Evolutionary conservation across 2,329 filamentous ascomycete genomes (phyloP), one percentile per base, ranked within the genome.

Genomic region (Paecilomyces sp.): DNA sequence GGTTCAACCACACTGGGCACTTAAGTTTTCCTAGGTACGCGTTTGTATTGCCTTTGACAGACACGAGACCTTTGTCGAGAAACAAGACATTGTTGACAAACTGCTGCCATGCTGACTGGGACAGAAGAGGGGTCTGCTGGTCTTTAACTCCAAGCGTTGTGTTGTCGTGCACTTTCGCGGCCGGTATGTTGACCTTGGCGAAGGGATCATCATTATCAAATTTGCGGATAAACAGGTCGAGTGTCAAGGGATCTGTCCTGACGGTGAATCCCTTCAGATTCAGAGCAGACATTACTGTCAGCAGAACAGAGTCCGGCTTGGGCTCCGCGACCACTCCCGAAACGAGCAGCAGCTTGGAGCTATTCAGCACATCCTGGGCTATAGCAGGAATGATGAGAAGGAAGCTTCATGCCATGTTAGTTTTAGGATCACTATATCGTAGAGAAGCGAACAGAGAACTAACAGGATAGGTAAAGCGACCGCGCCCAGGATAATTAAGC

Each of bases 391-490:
- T 70, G 22, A 71, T 67, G 54, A 76, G 64, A 1, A 74, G 61
- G 66, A 78, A 77, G 58, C 76, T 78, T 36, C 50, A 11, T 30
- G 22, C 18, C 18, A 31, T n/a, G 4, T 55, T 6, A 24, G 28
- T 15, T 60, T 28, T 25, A 22, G 54, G 36, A 12, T 2, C n/a
- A 7, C 18, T 7, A 3, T 9, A 18, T 15, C 41, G 18, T 28
- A 13, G 28, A 7, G 24, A 1, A 24, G 53, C 4, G 25, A 34
- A 33, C 9, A 31, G 7, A 4, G 13, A 24, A 66, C 74, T 66
- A 65, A 77, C 75, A 77, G 69, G 33, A 77, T 65, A 5, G 75
- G 75, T 4, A 78, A 62, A 58, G 75, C 68, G 41, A 77, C 74
- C 5, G 72, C 72, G 15, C 74, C 61, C 47, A 76, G 71, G 31